Evolutionary conservation across 257 asterid genomes (phyloP), one percentile per base, ranked within the genome.

Genomic region (Jacaranda mimosifolia): DNA sequence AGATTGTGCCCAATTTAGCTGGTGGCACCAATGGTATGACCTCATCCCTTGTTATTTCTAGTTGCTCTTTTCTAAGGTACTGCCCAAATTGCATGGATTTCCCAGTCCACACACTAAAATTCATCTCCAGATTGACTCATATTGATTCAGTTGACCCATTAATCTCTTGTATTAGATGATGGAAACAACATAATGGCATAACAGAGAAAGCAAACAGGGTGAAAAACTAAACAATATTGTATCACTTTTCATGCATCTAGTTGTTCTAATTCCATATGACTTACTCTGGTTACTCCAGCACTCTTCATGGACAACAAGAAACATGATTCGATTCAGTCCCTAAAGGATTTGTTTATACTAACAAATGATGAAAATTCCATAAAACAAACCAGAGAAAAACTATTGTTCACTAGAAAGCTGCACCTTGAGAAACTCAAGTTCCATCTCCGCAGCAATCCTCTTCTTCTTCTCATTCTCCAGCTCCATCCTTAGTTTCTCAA

Each of bases 391-490:
- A 42, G 18, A 17, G 26, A 48, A 8, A 62, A 36, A 36, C 46
- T 26, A 26, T 12, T 57, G 79, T 21, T 85, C 87, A 53, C 52
- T 76, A 14, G 79, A 67, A 68, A 57, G 63, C 42, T 86, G 86
- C 39, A 85, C 49, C 73, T 86, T 91, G 12, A 89, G 85, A 82
- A 82, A 79, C 80, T 89, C 92, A 74, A 93, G 9, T 78, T 87
- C 89, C 83, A 77, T 82, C 77, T 91, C 93, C 81, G 82, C 43
- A 64, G 81, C 85, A 79, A 4, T 53, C 71, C 86, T 89, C 76
- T 74, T 90, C 85, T 75, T 87, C 86, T 75, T 91, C 85, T 88
- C 89, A 67, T 82, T 82, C 78, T 90, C 97, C 86, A 90, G 5
- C 40, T 90, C 92, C 65, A 64, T 46, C 46, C 77, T 85, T 79